Evolutionary conservation across 331 rosid genomes (phyloP).

Genomic region (Acacia pycnantha): DNA sequence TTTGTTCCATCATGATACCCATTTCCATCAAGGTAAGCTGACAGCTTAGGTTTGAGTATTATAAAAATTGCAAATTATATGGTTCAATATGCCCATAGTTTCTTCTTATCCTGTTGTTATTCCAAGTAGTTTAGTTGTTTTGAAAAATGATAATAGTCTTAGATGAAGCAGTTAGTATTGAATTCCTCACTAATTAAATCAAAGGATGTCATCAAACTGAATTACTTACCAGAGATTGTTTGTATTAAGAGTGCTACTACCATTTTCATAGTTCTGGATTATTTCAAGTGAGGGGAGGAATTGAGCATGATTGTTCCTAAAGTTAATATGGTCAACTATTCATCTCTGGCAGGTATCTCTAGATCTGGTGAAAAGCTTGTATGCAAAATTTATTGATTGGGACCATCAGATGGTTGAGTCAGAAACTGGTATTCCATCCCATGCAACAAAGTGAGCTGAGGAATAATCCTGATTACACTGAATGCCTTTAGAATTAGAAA

Average conservation of each 20-base stretch:
- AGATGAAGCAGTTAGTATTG: neutral
- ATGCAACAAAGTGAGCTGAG: constrained; percentile 89
- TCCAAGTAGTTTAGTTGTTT: neutral
- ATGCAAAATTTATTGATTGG: constrained; percentile 99
- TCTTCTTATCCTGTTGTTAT: constrained; percentile 24
- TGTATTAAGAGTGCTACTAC: neutral
- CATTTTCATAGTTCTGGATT: constrained; percentile 21
- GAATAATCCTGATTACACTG: constrained; percentile 21
- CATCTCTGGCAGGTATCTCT: constrained; percentile 82
- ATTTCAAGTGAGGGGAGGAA: constrained; percentile 18
- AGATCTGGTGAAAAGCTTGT: constrained; percentile 92
- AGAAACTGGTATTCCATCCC: constrained; percentile 82
- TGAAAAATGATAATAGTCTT: constrained; percentile 19
- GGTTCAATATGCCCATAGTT: constrained; percentile 9
- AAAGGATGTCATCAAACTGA: constrained; percentile 29
- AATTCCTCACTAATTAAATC: constrained; percentile 17
- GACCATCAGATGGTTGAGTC: constrained; percentile 80
- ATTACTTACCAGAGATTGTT: neutral
- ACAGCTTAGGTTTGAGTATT: constrained; percentile 8
- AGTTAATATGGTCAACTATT: constrained; percentile 27
- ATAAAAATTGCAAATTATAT: constrained; percentile 3
- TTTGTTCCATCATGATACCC: constrained; percentile 99
- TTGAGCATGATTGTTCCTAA: constrained; percentile 15
- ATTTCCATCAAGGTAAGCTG: constrained; percentile 92
- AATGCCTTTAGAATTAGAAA: constrained; percentile 23